Percentiles rank a stretch among this genome's conserved stretches.
Conservation (phyloP, 2,329 filamentous ascomycete genomes). For the Ophiocordyceps camponoti-rufipedis region DNA sequence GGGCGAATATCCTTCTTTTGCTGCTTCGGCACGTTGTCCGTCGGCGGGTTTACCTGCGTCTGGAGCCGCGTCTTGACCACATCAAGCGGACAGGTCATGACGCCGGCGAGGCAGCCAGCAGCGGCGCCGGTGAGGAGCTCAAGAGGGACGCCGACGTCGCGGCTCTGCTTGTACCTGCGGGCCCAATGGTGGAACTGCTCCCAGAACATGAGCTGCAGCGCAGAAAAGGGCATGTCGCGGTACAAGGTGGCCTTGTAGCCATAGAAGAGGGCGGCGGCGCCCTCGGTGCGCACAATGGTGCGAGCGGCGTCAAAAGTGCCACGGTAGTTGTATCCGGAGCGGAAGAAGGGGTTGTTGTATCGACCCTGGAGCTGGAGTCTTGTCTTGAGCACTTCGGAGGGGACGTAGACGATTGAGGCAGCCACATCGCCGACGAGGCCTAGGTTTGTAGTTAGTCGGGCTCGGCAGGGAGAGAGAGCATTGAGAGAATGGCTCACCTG, state of each 20-base stretch:
- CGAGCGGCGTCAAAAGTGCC: slow-evolving; percentile 67
- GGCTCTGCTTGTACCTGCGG: slow-evolving; percentile 55
- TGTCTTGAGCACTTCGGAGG: slow-evolving; percentile 96
- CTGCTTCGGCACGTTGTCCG: slow-evolving; percentile 5
- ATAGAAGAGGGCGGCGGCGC: slow-evolving; percentile 71
- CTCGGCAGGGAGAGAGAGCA: not conserved
- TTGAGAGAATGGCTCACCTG: slow-evolving; percentile 33
- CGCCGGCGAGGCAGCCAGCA: slow-evolving; percentile 81
- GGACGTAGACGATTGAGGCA: slow-evolving; percentile 85
- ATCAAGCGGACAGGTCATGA: slow-evolving; percentile 88
- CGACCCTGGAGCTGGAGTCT: slow-evolving; percentile 85
- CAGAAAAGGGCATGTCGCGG: slow-evolving; percentile 88
- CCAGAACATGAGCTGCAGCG: slow-evolving; percentile 94
- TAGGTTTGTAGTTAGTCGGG: slow-evolving; percentile 13
- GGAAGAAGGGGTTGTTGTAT: slow-evolving; percentile 86
- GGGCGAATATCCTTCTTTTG: slow-evolving; percentile 16
- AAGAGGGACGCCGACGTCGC: slow-evolving; percentile 68
- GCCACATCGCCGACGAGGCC: slow-evolving; percentile 88
- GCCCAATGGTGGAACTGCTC: slow-evolving; percentile 82
- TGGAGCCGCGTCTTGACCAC: slow-evolving; percentile 95
- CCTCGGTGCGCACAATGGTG: slow-evolving; percentile 72
- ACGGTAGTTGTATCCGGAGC: slow-evolving; percentile 90
- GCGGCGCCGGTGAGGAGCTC: slow-evolving; percentile 80
- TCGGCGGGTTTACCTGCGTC: slow-evolving; percentile 51
- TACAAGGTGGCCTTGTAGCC: slow-evolving; percentile 95